Base-by-base conservation (phyloP, 2,329 filamentous ascomycete species). In the Colletotrichum scovillei region DNA sequence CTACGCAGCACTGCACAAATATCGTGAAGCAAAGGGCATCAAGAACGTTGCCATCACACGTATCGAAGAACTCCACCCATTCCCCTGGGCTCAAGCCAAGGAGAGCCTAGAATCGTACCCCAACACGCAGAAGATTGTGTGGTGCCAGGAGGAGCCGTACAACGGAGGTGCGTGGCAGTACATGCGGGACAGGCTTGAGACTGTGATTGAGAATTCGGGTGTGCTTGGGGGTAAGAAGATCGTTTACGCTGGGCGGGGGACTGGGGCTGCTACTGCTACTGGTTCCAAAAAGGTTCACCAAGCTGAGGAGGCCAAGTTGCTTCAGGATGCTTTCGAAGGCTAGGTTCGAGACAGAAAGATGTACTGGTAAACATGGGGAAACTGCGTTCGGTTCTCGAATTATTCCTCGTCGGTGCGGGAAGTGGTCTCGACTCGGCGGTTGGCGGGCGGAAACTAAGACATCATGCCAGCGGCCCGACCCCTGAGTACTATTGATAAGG, bases 1-100 rank as follows among this genome's bases (percentile, higher is more conserved):
- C 71, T 98, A 95, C 84, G 92, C 93, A 63, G 92, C 95, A n/a
- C 91, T 99, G 53, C 88, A 93, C 86, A 98, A 77, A 52, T 63
- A 78, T 4, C 70, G 77, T 19, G 60, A 63, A 16, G 30, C 70
- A 11, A 63, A 74, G 1, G 63, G 53, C 22, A 67, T 78, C 14
- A 60, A 55, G 5, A 46, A 75, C 26, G 64, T 67, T 1, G 76
- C 77, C 55, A 76, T 78, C 38, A 76, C 76, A 1, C 75, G 77
- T 5, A 62, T 78, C 11, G 77, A 79, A 24, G 75, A 79, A 42
- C 65, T 79, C 0, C 76, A 79, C 8, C 78, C 78, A 11, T 79
- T 79, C 38, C 78, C 78, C 4, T 79, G 78, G 78, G 63, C 60
- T 1, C 68, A 77, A 26, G 68, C 76, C 4, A 74, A 71, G 26